Evolutionary conservation across 148 eudicot species (phyloP).

Genomic region (Spergularia marina): DNA sequence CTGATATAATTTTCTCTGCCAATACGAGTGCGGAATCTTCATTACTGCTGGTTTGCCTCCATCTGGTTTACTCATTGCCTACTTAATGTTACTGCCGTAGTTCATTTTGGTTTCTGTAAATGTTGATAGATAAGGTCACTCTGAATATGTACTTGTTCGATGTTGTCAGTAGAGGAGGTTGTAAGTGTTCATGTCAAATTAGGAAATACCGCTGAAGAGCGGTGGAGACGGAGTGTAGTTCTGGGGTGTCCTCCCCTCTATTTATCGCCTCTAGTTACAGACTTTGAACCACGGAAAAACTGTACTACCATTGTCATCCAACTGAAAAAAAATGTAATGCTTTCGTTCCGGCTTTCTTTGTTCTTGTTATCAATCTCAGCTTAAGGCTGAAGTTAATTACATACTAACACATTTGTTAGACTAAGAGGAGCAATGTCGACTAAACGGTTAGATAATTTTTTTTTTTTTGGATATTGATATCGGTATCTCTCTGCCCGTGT

Average conservation of each 20-base stretch:
- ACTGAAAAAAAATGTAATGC: slow-evolving; percentile 19
- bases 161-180: slow-evolving; percentile 24
- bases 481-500: too few species aligned
- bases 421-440: too few species aligned
- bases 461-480: too few species aligned
- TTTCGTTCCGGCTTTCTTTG: neutral
- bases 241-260: slow-evolving; percentile 7
- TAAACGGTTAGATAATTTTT: too few species aligned
- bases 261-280: slow-evolving; percentile 7
- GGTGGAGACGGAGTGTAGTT: slow-evolving; percentile 25
- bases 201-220: slow-evolving; percentile 23
- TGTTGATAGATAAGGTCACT: slow-evolving; percentile 27
- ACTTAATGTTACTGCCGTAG: slow-evolving; percentile 19
- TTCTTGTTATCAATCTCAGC: neutral
- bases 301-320: slow-evolving; percentile 5
- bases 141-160: slow-evolving; percentile 21
- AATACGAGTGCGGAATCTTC: neutral
- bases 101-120: slow-evolving; percentile 28
- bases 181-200: slow-evolving; percentile 27
- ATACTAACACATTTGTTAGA: too few species aligned
- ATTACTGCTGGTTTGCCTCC: slow-evolving; percentile 9
- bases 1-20: slow-evolving; percentile 16
- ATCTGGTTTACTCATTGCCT: slow-evolving; percentile 20
- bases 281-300: slow-evolving; percentile 16
- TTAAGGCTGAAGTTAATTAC: too few species aligned